Conservation (phyloP, 768 basidiomycete species). For the Boletus tylopilopsis region DNA sequence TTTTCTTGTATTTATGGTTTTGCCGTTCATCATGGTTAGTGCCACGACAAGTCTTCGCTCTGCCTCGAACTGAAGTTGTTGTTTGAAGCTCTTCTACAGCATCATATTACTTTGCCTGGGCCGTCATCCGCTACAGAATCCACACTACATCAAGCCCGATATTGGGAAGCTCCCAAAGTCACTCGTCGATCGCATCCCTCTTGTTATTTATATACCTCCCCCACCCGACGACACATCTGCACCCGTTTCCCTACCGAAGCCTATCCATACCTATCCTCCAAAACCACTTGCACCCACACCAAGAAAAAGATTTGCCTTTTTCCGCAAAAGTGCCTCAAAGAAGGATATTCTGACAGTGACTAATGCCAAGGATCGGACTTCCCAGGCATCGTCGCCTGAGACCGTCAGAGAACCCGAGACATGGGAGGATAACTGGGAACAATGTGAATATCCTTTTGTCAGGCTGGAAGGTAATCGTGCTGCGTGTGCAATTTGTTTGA, state of each 20-base stretch:
- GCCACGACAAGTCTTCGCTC: neutral
- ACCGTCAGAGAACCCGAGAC: constrained; percentile 36
- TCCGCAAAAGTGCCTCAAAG: constrained; percentile 32
- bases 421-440: constrained; percentile 81
- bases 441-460: constrained; percentile 75
- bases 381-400: constrained; percentile 8
- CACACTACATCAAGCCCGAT: constrained; percentile 71
- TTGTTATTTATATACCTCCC: constrained; percentile 82
- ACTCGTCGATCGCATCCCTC: constrained; percentile 73
- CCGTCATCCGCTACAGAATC: constrained; percentile 74
- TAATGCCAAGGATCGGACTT: constrained; percentile 16
- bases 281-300: constrained; percentile 30
- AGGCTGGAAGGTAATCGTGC: constrained; percentile 79
- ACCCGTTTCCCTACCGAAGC: constrained; percentile 42
- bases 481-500: constrained; percentile 77
- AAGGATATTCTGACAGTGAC: constrained; percentile 18
- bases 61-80: constrained; percentile 4
- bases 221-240: constrained; percentile 50
- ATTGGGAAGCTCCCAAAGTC: constrained; percentile 70
- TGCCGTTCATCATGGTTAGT: constrained; percentile 75
- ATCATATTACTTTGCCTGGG: constrained; percentile 76
- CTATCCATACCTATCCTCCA: constrained; percentile 63
- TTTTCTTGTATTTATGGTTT: constrained; percentile 72
- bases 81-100: constrained; percentile 67
- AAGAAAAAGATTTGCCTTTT: constrained; percentile 53